A percentile compares a stretch with the other conserved stretches of the same genome.
Evolutionary conservation across 768 basidiomycete genomes (phyloP).

Genomic region (Strobilomyces confusus): DNA sequence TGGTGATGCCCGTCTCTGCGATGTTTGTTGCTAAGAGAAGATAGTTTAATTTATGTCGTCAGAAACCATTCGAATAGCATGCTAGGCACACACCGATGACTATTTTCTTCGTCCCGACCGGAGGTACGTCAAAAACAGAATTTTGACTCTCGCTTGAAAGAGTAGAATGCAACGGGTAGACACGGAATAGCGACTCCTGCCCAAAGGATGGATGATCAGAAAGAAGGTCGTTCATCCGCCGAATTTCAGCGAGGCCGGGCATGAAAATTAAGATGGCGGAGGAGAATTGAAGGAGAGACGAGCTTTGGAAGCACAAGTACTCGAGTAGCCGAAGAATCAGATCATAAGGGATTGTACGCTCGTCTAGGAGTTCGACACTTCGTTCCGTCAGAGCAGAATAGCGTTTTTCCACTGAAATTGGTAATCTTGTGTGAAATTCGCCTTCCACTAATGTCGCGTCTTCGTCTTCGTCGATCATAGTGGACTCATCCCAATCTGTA

Average conservation of each 20-base stretch:
- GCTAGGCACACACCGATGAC: slow-evolving; percentile 69
- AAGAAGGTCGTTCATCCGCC: slow-evolving; percentile 79
- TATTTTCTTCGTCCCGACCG: slow-evolving; percentile 79
- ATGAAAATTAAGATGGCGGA: slow-evolving; percentile 87
- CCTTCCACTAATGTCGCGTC: slow-evolving; percentile 42
- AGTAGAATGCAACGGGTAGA: slow-evolving; percentile 89
- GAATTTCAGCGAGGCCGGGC: slow-evolving; percentile 93
- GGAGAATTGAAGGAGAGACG: slow-evolving; percentile 52
- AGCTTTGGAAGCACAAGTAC: slow-evolving; percentile 70
- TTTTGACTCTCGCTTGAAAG: slow-evolving; percentile 89
- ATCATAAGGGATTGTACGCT: slow-evolving; percentile 87
- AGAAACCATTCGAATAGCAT: background rate
- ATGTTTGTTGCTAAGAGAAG: slow-evolving; percentile 72
- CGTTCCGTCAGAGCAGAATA: slow-evolving; percentile 72
- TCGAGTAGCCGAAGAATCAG: slow-evolving; percentile 83
- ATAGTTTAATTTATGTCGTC: background rate
- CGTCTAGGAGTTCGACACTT: slow-evolving; percentile 83
- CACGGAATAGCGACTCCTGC: slow-evolving; percentile 53
- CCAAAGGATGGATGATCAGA: slow-evolving; percentile 73
- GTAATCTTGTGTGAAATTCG: slow-evolving; percentile 13
- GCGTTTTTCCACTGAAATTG: slow-evolving; percentile 65
- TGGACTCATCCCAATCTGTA: slow-evolving; percentile 79
- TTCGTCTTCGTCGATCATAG: slow-evolving; percentile 56
- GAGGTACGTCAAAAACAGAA: slow-evolving; percentile 87
- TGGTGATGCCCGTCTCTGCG: slow-evolving; percentile 96